A percentile compares a stretch with the other conserved stretches of the same genome.
Conservation (phyloP, 2,329 filamentous ascomycete genomes). For the Ophiostoma piceae region DNA sequence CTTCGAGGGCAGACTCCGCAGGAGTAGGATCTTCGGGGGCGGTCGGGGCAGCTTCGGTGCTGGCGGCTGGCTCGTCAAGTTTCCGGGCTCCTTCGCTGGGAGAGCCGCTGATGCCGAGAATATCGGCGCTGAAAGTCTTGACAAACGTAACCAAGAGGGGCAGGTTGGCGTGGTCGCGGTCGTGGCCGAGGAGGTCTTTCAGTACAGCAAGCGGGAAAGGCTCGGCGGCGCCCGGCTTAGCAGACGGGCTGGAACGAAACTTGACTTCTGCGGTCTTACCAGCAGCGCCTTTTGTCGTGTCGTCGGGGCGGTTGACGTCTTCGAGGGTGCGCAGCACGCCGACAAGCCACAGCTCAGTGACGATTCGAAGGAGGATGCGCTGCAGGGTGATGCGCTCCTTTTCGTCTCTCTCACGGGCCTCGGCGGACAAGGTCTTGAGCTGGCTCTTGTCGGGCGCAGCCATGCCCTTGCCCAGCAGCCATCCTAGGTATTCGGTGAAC, state of each 20-base stretch:
- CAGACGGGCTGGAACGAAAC: conserved; percentile 48
- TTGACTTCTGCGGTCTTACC: conserved; percentile 59
- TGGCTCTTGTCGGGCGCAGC: conserved; percentile 81
- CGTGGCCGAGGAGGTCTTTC: conserved; percentile 90
- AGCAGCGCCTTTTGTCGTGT: conserved; percentile 55
- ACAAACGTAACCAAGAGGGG: conserved; percentile 91
- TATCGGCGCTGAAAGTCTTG: conserved; percentile 93
- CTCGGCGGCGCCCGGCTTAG: conserved; percentile 61
- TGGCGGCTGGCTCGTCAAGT: conserved; percentile 53
- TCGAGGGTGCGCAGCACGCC: conserved; percentile 78
- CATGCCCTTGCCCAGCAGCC: conserved; percentile 86
- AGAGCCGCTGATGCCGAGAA: conserved; percentile 68
- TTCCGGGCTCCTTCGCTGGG: conserved; percentile 71
- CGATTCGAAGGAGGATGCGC: conserved; percentile 77
- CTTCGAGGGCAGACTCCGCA: conserved; percentile 26
- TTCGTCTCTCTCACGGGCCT: conserved; percentile 89
- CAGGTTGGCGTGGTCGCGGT: conserved; percentile 85
- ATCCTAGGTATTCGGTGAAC: conserved; percentile 86
- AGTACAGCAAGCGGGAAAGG: conserved; percentile 96
- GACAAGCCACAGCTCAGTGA: conserved; percentile 94
- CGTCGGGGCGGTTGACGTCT: conserved; percentile 57
- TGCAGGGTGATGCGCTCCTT: conserved; percentile 87
- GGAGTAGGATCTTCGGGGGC: background rate
- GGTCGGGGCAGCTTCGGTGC: background rate
- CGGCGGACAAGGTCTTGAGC: conserved; percentile 70